Evolutionary conservation across 164 flowering plant genomes (phyloP).

Genomic region (Paratinospora sagittata): DNA sequence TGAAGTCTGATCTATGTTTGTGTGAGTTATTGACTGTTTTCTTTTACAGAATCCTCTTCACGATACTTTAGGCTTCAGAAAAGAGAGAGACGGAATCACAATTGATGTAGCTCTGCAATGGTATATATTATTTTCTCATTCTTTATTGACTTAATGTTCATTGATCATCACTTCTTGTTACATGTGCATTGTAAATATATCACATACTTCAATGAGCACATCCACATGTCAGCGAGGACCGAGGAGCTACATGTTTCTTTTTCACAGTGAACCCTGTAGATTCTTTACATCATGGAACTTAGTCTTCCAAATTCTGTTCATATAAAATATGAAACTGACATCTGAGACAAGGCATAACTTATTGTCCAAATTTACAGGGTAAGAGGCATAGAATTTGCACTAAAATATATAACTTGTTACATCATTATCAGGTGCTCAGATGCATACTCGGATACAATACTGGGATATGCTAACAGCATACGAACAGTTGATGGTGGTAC

Average conservation of each 20-base stretch:
- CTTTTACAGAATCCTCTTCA: conserved; percentile 77
- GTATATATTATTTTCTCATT: conserved; percentile 27
- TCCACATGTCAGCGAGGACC: no score
- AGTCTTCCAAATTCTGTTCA: background rate
- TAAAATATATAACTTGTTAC: background rate
- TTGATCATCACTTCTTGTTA: background rate
- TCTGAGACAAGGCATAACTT: background rate
- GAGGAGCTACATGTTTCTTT: no score
- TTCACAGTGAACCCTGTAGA: background rate
- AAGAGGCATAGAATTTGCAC: background rate
- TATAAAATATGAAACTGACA: background rate
- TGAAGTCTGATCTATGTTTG: background rate
- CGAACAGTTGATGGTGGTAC: conserved; percentile 98
- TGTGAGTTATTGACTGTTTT: conserved; percentile 17
- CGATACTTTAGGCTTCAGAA: conserved; percentile 70
- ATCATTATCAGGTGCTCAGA: conserved; percentile 69
- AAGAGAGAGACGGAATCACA: conserved; percentile 61
- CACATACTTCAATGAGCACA: background rate
- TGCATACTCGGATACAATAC: conserved; percentile 89
- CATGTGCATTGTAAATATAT: background rate
- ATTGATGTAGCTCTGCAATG: conserved; percentile 86
- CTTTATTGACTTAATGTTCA: background rate
- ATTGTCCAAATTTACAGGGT: background rate
- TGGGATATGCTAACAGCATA: conserved; percentile 98
- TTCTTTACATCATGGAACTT: background rate